Base-by-base conservation (phyloP, 257 asterid species). In the Scutellaria minor region DNA sequence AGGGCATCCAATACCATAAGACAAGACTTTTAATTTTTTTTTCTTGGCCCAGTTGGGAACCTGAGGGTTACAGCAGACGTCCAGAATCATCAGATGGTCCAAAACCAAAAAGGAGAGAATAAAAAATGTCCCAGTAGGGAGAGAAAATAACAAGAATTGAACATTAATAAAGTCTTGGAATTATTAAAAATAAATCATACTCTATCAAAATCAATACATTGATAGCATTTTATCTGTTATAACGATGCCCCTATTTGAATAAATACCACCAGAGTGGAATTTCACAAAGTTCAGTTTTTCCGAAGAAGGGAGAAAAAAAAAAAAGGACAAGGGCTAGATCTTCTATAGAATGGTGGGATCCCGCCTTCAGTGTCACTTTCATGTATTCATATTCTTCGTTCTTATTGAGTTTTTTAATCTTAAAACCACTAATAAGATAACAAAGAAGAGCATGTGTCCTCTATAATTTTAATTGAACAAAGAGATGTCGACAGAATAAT, bases 391-490 rank as follows among this genome's bases (percentile, higher is more conserved):
- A 35, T 42, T 57, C 15, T 27, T 27, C 6, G 27, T 14, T 57
- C 41, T 46, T 24, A 46, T 14, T 44, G 45, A 40, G 40, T 8
- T 59, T 24, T 8, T 3, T 31, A 13, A 70, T 5, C 24, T 24
- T 60, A 4, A 20, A 15, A 51, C 40, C 50, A 66, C 22, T 37
- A 40, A 68, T 2, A 39, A 53, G 40, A 11, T 14, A 59, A 58
- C 60, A 72, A 50, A 72, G 40, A 60, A 20, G 12, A 0, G 22
- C 13, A 5, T 3, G 11, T 8, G 2, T 35, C 10, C 40, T 60
- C 67, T 48, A 62, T 52, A 60, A 52, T 42, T 70, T 57, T 31
- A 24, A 40, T 20, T 46, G n/a, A 51, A 66, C 56, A 66, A 68
- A 31, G 45, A 66, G 6, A 82, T 63, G 59, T 44, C 45, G n/a